Evolutionary conservation across 2,329 filamentous ascomycete genomes (phyloP).

Genomic region (Boeremia lycopersici): DNA sequence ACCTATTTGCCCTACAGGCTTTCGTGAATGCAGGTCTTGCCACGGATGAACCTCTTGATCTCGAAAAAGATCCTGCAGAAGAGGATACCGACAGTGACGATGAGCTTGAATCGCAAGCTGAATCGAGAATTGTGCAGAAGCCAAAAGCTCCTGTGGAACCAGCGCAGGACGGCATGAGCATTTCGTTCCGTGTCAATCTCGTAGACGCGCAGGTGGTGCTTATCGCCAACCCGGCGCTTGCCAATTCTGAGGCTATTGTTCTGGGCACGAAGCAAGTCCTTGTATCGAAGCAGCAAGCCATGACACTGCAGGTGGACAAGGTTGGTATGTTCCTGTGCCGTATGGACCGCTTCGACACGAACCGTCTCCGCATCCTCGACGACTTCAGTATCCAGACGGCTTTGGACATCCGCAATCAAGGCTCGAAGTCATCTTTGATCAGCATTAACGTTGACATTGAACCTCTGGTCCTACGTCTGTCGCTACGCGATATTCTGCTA

Average conservation of each 20-base stretch:
- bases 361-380: slow-evolving; percentile 87
- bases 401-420: slow-evolving; percentile 74
- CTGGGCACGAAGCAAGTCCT: slow-evolving; percentile 92
- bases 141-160: slow-evolving; percentile 33
- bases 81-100: slow-evolving; percentile 48
- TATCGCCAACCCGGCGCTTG: slow-evolving; percentile 89
- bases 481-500: slow-evolving; percentile 90
- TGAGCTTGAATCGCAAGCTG: slow-evolving; percentile 45
- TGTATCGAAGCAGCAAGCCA: slow-evolving; percentile 89
- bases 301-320: slow-evolving; percentile 91
- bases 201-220: slow-evolving; percentile 96
- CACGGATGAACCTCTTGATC: slow-evolving; percentile 60
- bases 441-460: slow-evolving; percentile 89
- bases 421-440: slow-evolving; percentile 65
- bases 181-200: slow-evolving; percentile 90
- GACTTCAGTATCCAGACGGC: slow-evolving; percentile 93
- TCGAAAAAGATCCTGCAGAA: slow-evolving; percentile 66
- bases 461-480: slow-evolving; percentile 86
- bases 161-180: slow-evolving; percentile 62
- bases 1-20: slow-evolving; percentile 85
- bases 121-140: slow-evolving; percentile 28
- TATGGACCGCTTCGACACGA: slow-evolving; percentile 97
- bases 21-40: slow-evolving; percentile 76
- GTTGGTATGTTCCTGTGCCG: slow-evolving; percentile 98
- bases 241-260: slow-evolving; percentile 94